Conservation (phyloP, 352 stramenopile species). For the Elongisporangium prolatum region DNA sequence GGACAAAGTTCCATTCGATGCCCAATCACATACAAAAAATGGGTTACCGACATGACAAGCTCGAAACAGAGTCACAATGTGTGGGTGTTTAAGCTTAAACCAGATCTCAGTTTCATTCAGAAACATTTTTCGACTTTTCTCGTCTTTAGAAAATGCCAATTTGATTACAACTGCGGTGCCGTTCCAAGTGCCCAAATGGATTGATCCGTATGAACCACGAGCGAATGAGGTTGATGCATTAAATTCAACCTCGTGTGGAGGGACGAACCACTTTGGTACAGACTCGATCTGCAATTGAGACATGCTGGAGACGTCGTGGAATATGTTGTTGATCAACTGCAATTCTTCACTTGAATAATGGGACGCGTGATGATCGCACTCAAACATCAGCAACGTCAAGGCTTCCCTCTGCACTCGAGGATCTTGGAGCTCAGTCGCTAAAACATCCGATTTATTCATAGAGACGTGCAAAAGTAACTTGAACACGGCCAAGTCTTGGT, state of each 20-base stretch:
- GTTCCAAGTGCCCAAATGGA: conserved; percentile 18
- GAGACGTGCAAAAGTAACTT: too few relatives aligned
- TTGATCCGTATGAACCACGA: conserved; percentile 10
- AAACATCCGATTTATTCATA: too few relatives aligned
- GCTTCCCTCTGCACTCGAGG: conserved; percentile 9
- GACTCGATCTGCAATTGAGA: conserved; percentile 8
- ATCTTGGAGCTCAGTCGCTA: conserved; percentile 7
- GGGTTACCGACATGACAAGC: conserved; percentile 22
- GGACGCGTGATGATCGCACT: conserved; percentile 14
- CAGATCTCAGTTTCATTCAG: conserved; percentile 31
- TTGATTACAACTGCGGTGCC: conserved; percentile 31
- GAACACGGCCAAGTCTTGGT: too few relatives aligned
- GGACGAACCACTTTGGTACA: conserved; percentile 16
- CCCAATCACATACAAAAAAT: conserved; percentile 26
- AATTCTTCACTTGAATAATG: conserved; percentile 13
- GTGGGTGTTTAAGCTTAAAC: conserved; percentile 14
- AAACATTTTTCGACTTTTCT: conserved; percentile 9
- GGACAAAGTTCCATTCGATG: conserved; percentile 16
- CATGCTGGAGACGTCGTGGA: conserved; percentile 9
- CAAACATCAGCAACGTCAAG: conserved; percentile 16
- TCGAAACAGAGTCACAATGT: conserved; percentile 33
- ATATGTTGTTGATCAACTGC: conserved; percentile 15
- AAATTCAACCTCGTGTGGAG: conserved; percentile 16
- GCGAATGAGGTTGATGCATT: conserved; percentile 3
- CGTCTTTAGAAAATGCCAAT: conserved; percentile 15